Percentiles rank a stretch among this genome's conserved stretches.
Conservation (phyloP, 176 grass and related monocot species). For the Zea luxurians region DNA sequence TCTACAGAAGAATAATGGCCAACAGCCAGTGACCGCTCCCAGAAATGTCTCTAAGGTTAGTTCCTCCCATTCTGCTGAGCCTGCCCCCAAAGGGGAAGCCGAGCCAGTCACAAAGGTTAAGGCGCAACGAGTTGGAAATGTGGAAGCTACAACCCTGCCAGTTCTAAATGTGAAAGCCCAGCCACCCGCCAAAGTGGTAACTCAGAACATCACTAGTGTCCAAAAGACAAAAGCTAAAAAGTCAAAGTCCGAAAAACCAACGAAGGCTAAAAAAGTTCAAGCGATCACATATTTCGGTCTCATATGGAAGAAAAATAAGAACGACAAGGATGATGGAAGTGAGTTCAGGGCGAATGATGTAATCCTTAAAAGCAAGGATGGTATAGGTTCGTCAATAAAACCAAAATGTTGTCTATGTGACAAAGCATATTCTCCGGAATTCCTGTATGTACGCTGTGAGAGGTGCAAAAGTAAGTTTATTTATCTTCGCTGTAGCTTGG, state of each 20-base stretch:
- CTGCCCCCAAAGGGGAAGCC: constrained; percentile 19
- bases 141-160: background rate
- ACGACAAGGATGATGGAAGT: constrained; percentile 43
- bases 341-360: constrained; percentile 74
- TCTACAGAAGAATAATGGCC: constrained; percentile 45
- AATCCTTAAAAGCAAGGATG: constrained; percentile 70
- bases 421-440: constrained; percentile 57
- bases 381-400: constrained; percentile 44
- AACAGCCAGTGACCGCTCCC: constrained; percentile 36
- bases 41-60: constrained; percentile 45
- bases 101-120: constrained; percentile 26
- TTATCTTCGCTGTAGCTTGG: constrained; percentile 27
- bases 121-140: constrained; percentile 24
- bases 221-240: constrained; percentile 44
- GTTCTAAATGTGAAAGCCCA: constrained; percentile 8
- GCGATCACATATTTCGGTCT: constrained; percentile 74
- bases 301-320: constrained; percentile 68
- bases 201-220: constrained; percentile 28
- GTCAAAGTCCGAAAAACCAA: constrained; percentile 42
- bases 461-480: constrained; percentile 70
- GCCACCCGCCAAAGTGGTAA: constrained; percentile 21
- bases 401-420: constrained; percentile 79
- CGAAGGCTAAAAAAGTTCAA: constrained; percentile 52
- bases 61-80: constrained; percentile 45
- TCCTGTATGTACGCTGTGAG: constrained; percentile 82